Conservation (phyloP, 176 grass and related monocot species). For the Oryza nivara region DNA sequence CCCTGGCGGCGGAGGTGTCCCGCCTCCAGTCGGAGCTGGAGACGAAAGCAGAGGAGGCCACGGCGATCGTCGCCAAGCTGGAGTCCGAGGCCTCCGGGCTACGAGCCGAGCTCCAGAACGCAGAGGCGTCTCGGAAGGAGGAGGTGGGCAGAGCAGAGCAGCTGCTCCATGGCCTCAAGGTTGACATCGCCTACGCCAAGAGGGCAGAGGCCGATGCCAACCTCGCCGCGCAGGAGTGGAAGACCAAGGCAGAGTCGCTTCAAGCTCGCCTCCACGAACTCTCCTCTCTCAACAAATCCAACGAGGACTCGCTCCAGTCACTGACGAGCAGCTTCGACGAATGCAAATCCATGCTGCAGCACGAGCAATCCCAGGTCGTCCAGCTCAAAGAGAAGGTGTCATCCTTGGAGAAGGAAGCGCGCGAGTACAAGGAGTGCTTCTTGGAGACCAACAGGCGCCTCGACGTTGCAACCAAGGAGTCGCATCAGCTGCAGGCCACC, state of each 20-base stretch:
- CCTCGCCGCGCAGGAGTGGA: conserved; percentile 57
- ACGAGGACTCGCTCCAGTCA: conserved; percentile 41
- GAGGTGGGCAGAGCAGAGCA: conserved; percentile 48
- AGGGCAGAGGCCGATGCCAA: conserved; percentile 57
- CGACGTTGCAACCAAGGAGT: conserved; percentile 36
- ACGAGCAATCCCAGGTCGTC: conserved; percentile 47
- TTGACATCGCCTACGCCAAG: conserved; percentile 67
- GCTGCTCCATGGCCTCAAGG: conserved; percentile 50
- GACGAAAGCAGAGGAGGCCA: conserved; percentile 43
- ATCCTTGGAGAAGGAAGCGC: conserved; percentile 48
- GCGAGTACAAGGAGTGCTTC: conserved; percentile 48
- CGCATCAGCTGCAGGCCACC: neutral
- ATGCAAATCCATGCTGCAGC: conserved; percentile 44
- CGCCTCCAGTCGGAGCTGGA: conserved; percentile 53
- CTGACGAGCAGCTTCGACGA: conserved; percentile 54
- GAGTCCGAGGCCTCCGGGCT: conserved; percentile 28
- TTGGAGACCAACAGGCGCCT: conserved; percentile 44
- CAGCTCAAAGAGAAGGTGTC: conserved; percentile 42
- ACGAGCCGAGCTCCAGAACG: conserved; percentile 45
- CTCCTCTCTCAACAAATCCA: conserved; percentile 45
- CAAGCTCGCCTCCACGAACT: conserved; percentile 38
- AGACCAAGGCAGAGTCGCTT: conserved; percentile 43
- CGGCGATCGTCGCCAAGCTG: conserved; percentile 42
- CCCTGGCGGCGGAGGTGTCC: conserved; percentile 42
- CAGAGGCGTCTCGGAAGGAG: conserved; percentile 43